Evolutionary conservation across 352 stramenopile species (phyloP), one percentile per base, ranked within the genome.

Genomic region (Globisporangium nunn): DNA sequence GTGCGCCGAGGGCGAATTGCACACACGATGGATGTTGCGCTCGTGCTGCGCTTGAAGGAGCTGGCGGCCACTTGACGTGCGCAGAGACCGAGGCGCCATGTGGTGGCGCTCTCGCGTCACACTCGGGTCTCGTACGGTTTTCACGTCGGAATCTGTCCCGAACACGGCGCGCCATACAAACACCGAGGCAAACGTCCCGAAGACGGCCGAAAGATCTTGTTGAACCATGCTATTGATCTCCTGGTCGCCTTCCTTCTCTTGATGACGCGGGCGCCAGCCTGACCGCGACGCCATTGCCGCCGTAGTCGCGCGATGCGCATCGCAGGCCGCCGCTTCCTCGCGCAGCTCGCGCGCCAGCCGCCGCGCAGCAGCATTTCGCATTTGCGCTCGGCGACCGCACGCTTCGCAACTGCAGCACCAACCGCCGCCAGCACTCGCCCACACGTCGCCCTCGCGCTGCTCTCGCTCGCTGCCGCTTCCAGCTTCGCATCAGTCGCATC

Each of bases 371-470:
- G 39, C 54, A 61, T 23, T 66, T 57, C 41, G 18, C 52, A 52
- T 51, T 57, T 61, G 54, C 59, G 54, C 40, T 54, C 52, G 29
- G 31, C 23, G 39, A 56, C 59, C 18, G 47, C 59, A 56, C 46
- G 30, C 31, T n/a, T 43, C 29, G 30, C 40, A 8, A 30, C 56
- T 15, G 0, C 23, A 23, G 23, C 23, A 23, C 23, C 18, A 11
- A 12, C 50, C 7, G 33, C 31, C 39, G 29, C 44, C 51, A 17
- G 64, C 75, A 29, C 63, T 28, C 6, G 58, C 18, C 40, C 41
- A 50, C 23, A 12, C 67, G 53, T 61, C 0, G 45, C 30, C 56
- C 67, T 30, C 31, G 52, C 58, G 41, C 66, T 81, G 43, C 67
- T 66, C 31, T 66, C 59, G 4, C 44, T 66, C 50, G 59, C 48